Percentiles rank a stretch among this genome's conserved stretches.
These are phyloP conservation scores for Penicillium capsulatum DNA, from an alignment of 2,329 filamentous ascomycete species.

Conservation along the genomic window DNA sequence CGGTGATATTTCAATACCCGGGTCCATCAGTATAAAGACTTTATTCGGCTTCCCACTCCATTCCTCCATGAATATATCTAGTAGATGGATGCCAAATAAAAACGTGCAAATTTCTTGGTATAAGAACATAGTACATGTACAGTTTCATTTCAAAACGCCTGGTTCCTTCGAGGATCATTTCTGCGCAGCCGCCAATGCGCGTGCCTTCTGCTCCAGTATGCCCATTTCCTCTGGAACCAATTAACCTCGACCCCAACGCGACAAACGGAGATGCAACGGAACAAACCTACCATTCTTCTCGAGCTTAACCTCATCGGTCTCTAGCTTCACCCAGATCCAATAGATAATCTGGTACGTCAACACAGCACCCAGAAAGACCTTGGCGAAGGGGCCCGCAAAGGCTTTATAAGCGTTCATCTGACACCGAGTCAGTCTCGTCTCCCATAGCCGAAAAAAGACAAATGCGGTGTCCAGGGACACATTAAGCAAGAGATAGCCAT, in stretches of 20 bases:
- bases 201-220: constrained; percentile 34
- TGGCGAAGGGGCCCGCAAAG: constrained; percentile 44
- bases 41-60: no score
- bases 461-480: no score
- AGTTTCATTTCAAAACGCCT: no score
- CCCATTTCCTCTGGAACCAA: constrained; percentile 31
- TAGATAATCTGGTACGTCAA: constrained; percentile 49
- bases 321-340: constrained; percentile 47
- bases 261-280: background rate
- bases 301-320: constrained; percentile 44
- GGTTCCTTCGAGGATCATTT: constrained; percentile 17
- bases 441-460: no score
- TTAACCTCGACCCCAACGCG: background rate
- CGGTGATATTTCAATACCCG: no score
- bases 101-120: no score
- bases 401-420: constrained; percentile 40
- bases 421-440: background rate
- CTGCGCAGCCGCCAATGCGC: constrained; percentile 29
- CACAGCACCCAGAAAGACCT: constrained; percentile 47
- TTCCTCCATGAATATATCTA: no score
- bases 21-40: no score
- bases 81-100: no score
- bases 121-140: no score
- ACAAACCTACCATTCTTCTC: constrained; percentile 37
- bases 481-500: background rate